These are phyloP conservation scores for Hypoxylon sp. DNA, from an alignment of 2,329 filamentous ascomycete species.

Conservation along the genomic window DNA sequence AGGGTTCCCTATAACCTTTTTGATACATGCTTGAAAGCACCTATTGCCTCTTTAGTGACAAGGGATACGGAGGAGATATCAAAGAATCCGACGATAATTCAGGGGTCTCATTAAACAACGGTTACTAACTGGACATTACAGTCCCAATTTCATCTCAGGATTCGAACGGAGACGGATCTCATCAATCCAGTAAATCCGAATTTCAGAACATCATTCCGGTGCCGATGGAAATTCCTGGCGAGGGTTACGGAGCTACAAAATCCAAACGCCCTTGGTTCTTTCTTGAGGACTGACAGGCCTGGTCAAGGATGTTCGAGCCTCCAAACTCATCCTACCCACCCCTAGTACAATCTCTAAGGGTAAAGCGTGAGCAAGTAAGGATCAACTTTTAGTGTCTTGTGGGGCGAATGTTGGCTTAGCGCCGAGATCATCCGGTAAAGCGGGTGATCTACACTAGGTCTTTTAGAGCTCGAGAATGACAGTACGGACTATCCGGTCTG, in stretches of 20 bases:
- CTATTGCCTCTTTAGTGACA: background rate
- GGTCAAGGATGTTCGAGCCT: conserved; percentile 9
- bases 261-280: conserved; percentile 54
- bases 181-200: conserved; percentile 39
- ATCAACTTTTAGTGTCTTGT: conserved; percentile 21
- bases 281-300: conserved; percentile 47
- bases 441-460: conserved; percentile 35
- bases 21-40: conserved; percentile 6
- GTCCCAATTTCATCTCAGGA: conserved; percentile 67
- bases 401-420: conserved; percentile 16
- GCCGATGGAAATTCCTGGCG: conserved; percentile 60
- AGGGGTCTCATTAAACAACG: background rate
- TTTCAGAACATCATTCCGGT: conserved; percentile 61
- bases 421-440: conserved; percentile 16
- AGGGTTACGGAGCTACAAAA: conserved; percentile 50
- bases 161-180: conserved; percentile 34
- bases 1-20: background rate
- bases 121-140: conserved; percentile 22
- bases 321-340: conserved; percentile 12
- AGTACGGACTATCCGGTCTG: conserved; percentile 3
- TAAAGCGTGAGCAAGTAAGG: conserved; percentile 23
- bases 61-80: background rate
- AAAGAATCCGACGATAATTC: background rate
- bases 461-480: conserved; percentile 10
- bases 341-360: conserved; percentile 8